Evolutionary conservation across 164 flowering plant genomes (phyloP), one percentile per base, ranked within the genome.

Genomic region (Annona squamosa): DNA sequence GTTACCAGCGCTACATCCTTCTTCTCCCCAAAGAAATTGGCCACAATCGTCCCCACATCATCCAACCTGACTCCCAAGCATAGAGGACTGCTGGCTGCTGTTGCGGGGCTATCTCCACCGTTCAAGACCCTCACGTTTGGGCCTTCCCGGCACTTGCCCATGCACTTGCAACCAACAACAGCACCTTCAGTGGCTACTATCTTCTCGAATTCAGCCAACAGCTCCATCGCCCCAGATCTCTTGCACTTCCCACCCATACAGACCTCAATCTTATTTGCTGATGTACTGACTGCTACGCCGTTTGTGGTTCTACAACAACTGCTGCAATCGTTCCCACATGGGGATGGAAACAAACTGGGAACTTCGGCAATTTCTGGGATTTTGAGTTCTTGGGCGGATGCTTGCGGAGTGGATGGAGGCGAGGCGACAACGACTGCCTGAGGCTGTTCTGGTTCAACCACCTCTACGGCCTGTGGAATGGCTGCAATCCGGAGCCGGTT

Each of bases 191-290:
- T 67, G 1, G 91, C 90, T 2, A 88, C 74, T 37, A 57, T 85
- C 72, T 73, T 84, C 77, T 80, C 78, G 56, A 93, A 89, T 66
- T 87, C 86, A 56, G 83, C 86, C 74, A 91, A n/a, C 80, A 90
- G 69, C 4, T 77, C 79, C 3, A 66, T 79, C 2, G 85, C 87
- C 46, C 98, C 98, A 9, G 87, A 87, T 71, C 86, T 91, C 83
- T 84, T 88, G 86, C 95, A 93, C 81, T 91, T 91, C 0, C 88
- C 86, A 0, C 98, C 98, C 98, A 91, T 93, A 67, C 98, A 91
- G 16, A 93, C 94, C 77, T 91, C 92, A 17, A 93, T 80, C 79
- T 78, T 91, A 76, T 79, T 78, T 9, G 75, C 61, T 16, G 67
- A 37, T 61, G 64, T 17, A 1, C 52, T 62, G 3, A 57, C 66